Conservation (phyloP, 139 green algal genomes). For the Mychonastes homosphaera region DNA sequence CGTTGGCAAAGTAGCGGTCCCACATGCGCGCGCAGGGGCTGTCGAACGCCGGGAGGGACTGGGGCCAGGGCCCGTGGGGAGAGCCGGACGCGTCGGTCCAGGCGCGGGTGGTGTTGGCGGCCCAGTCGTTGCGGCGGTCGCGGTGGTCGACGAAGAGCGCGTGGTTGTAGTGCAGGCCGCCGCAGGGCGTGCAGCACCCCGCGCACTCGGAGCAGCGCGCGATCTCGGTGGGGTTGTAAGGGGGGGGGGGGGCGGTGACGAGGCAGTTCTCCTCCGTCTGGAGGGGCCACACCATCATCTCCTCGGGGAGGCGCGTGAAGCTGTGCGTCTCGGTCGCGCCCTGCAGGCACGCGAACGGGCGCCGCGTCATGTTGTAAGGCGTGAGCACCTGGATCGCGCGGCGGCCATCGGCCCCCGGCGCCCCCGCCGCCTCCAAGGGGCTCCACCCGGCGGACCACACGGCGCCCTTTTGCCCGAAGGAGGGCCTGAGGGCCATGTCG, state of each 20-base stretch:
- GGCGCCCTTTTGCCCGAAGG: too few species aligned
- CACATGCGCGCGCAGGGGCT: slow-evolving; percentile 7
- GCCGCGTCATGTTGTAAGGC: slow-evolving; percentile 12
- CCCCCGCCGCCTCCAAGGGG: too few species aligned
- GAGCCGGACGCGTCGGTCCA: neutral
- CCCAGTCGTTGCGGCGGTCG: neutral
- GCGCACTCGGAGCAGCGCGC: neutral
- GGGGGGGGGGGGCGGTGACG: neutral
- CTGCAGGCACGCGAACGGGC: slow-evolving; percentile 3
- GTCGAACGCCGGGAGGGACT: slow-evolving; percentile 12
- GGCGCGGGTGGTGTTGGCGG: neutral
- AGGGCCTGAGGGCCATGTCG: too few species aligned
- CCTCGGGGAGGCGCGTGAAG: slow-evolving; percentile 5
- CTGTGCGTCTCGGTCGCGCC: neutral
- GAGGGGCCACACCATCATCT: slow-evolving; percentile 6
- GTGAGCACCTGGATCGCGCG: slow-evolving; percentile 9
- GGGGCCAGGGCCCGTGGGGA: neutral
- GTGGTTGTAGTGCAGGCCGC: slow-evolving; percentile 16
- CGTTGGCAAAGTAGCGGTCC: slow-evolving; percentile 4
- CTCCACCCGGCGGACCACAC: too few species aligned
- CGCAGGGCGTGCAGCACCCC: neutral
- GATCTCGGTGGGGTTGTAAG: neutral
- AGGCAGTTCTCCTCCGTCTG: slow-evolving; percentile 8
- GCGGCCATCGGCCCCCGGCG: too few species aligned
- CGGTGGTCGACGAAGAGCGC: slow-evolving; percentile 2